Percentiles rank a stretch among this genome's conserved stretches.
Evolutionary conservation across 805 yeast species (phyloP).

Genomic region (Candida awuae): DNA sequence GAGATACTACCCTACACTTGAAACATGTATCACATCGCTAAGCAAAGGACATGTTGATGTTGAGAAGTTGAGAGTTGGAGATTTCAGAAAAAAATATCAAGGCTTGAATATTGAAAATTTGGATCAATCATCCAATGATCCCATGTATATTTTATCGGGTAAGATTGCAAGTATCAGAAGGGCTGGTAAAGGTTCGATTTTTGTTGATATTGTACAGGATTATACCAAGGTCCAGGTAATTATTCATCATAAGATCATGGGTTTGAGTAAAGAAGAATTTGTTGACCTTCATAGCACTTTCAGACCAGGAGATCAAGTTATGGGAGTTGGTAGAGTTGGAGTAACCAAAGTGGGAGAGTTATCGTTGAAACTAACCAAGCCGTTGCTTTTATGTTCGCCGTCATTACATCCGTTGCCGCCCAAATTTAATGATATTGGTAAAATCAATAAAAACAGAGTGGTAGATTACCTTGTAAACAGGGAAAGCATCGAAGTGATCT

Average conservation of each 20-base stretch:
- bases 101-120: constrained; percentile 17
- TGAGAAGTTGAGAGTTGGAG: constrained; percentile 30
- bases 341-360: constrained; percentile 71
- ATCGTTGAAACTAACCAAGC: constrained; percentile 50
- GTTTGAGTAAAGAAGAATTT: constrained; percentile 36
- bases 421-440: constrained; percentile 42
- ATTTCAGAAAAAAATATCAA: constrained; percentile 29
- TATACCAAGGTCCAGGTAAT: constrained; percentile 51
- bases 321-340: constrained; percentile 64
- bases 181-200: constrained; percentile 62
- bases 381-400: constrained; percentile 53
- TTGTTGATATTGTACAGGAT: constrained; percentile 64
- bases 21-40: constrained; percentile 6
- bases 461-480: constrained; percentile 63
- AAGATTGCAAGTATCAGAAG: constrained; percentile 49
- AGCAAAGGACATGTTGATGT: background rate
- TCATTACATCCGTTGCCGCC: constrained; percentile 67
- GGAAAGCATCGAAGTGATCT: constrained; percentile 37
- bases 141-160: constrained; percentile 39
- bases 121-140: constrained; percentile 18
- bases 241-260: constrained; percentile 44
- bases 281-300: constrained; percentile 33
- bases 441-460: constrained; percentile 60
- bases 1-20: constrained; percentile 22
- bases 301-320: constrained; percentile 65